phyloP scores from a whole-genome alignment of 1,284 basidiomycete genomes.

The Xerocomus minutiporus region DNA sequence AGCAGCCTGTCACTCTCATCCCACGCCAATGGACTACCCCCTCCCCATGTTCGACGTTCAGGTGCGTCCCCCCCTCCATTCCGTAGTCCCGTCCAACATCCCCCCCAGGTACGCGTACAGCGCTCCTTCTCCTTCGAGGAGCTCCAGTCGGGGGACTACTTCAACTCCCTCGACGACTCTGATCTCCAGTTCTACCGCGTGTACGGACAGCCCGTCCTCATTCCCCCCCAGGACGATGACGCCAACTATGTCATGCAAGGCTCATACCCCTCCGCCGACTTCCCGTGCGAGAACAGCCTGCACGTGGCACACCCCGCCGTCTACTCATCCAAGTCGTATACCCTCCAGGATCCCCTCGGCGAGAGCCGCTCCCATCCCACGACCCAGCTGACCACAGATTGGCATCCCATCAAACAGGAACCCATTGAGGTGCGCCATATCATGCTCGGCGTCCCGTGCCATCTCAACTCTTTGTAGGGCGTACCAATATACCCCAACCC shows the following conservation, averaged over 20 bases:
- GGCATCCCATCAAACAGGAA: constrained; percentile 26
- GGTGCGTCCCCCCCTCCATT: constrained; percentile 2
- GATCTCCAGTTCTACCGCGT: constrained; percentile 32
- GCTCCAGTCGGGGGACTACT: constrained; percentile 33
- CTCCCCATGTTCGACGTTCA: constrained; percentile 24
- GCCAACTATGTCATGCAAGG: constrained; percentile 13
- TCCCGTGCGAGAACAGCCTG: not conserved
- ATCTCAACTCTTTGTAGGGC: constrained; percentile 17
- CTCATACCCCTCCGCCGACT: not conserved
- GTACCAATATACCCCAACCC: constrained; percentile 12
- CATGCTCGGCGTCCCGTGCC: not conserved
- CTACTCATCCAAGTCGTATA: constrained; percentile 28
- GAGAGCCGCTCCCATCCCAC: constrained; percentile 3
- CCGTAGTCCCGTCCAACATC: no score
- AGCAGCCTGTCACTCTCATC: not conserved
- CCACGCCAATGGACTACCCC: constrained; percentile 14
- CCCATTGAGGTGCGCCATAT: constrained; percentile 21
- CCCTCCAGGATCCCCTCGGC: constrained; percentile 27
- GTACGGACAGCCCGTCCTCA: constrained; percentile 31
- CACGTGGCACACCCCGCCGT: not conserved
- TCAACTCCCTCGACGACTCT: constrained; percentile 28
- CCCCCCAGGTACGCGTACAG: constrained; percentile 26
- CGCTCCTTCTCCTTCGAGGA: constrained; percentile 34
- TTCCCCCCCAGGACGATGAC: constrained; percentile 24
- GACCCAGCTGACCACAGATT: constrained; percentile 8